Evolutionary conservation across 2,329 filamentous ascomycete genomes (phyloP).

Genomic region (Aspergillus tubingensis): DNA sequence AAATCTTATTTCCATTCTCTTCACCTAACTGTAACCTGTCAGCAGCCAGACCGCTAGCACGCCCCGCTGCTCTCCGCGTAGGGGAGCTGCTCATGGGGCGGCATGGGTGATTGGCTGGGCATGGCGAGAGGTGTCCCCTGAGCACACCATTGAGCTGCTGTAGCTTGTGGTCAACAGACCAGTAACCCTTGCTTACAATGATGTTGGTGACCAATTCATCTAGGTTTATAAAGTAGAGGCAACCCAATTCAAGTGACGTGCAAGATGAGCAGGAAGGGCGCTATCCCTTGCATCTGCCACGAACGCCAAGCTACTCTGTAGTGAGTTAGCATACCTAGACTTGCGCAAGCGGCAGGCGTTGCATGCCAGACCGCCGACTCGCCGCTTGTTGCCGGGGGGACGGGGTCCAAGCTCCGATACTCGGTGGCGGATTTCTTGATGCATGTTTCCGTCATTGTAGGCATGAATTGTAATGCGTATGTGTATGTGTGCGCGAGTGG

Average conservation of each 20-base stretch:
- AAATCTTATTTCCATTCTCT: too few relatives aligned
- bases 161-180: neutral
- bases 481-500: too few relatives aligned
- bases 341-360: neutral
- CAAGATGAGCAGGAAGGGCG: neutral
- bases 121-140: neutral
- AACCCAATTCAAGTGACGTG: neutral
- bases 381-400: neutral
- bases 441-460: too few relatives aligned
- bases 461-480: too few relatives aligned
- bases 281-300: neutral
- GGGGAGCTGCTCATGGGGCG: neutral
- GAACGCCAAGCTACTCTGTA: too few relatives aligned
- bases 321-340: neutral
- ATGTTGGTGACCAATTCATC: neutral
- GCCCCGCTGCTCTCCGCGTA: neutral
- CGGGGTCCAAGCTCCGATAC: too few relatives aligned
- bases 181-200: neutral
- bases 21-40: too few relatives aligned
- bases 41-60: neutral
- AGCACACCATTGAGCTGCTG: neutral
- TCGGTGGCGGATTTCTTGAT: too few relatives aligned
- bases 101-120: neutral
- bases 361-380: neutral
- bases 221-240: neutral